Evolutionary conservation across 331 rosid species (phyloP), one percentile per base, ranked within the genome.

Genomic region (Rhamnella rubrinervis): DNA sequence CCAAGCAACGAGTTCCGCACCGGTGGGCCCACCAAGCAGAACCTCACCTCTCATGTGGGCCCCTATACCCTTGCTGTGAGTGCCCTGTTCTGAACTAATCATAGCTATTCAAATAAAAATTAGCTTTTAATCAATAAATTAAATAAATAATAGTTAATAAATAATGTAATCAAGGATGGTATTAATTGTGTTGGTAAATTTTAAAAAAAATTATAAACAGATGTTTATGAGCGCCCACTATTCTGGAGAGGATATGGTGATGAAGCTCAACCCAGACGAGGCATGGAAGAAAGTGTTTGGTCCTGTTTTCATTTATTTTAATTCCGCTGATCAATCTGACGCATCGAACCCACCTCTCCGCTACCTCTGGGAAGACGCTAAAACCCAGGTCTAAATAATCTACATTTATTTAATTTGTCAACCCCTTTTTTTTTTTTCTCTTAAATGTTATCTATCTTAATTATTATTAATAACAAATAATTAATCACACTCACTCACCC

Each of bases 211-310:
- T 6, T 67, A 16, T n/a, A 44, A 14, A 40, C 81, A 93, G 98
- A 70, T 90, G 81, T 90, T 93, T 81, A 87, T 88, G 17, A 93
- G 98, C 61, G 83, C 98, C 41, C 98, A 93, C 62, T 93, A 93
- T 68, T 73, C 87, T 0, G 98, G 97, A 60, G 95, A 81, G 57
- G 97, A 88, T 78, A 75, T 90, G 74, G 88, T 93, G 28, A 66
- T 95, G 35, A 88, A 82, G 63, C 71, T 93, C 55, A 82, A 71
- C 71, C 73, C 83, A 2, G 82, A 85, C 18, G 98, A 90, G 71
- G 68, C 88, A 56, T 93, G 98, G 98, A 93, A 93, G 86, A 93
- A 87, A 73, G 92, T 88, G 41, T 90, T 83, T 68, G 98, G 98
- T 39, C 98, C 97, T 1, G 78, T 93, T 80, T 93, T 87, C 71